phyloP scores from a whole-genome alignment of 352 stramenopile genomes.

The Blastocystis sp. region DNA sequence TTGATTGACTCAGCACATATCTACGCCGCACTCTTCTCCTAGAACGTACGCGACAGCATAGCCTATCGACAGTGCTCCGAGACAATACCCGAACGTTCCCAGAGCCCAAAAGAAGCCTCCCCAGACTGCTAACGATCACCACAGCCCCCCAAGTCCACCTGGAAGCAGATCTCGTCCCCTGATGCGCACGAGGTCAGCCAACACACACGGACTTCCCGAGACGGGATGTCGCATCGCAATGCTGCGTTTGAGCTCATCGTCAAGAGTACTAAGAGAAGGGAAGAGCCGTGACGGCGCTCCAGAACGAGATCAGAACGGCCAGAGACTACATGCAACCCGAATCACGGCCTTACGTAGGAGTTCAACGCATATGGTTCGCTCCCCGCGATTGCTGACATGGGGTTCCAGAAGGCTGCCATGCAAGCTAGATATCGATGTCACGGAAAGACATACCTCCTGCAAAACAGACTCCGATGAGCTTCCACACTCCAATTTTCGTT shows the following conservation, averaged over 20 bases:
- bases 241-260: background rate
- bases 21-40: background rate
- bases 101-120: slow-evolving; percentile 29
- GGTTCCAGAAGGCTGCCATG: slow-evolving; percentile 16
- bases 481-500: slow-evolving; percentile 11
- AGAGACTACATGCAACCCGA: background rate
- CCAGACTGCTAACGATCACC: background rate
- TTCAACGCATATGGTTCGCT: background rate
- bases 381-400: background rate
- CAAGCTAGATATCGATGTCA: background rate
- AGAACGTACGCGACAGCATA: background rate
- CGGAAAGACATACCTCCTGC: background rate
- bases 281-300: background rate
- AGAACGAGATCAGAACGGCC: background rate
- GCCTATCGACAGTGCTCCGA: slow-evolving; percentile 11
- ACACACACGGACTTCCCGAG: background rate
- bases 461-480: background rate
- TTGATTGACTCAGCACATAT: slow-evolving; percentile 46
- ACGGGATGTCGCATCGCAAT: slow-evolving; percentile 22
- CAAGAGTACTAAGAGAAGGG: slow-evolving; percentile 32
- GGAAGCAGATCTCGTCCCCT: background rate
- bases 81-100: slow-evolving; percentile 4
- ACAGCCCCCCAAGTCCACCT: background rate
- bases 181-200: background rate
- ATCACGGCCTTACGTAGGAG: background rate